phyloP scores from a whole-genome alignment of 2,329 filamentous ascomycete genomes.

The Dichotomopilus funicola region DNA sequence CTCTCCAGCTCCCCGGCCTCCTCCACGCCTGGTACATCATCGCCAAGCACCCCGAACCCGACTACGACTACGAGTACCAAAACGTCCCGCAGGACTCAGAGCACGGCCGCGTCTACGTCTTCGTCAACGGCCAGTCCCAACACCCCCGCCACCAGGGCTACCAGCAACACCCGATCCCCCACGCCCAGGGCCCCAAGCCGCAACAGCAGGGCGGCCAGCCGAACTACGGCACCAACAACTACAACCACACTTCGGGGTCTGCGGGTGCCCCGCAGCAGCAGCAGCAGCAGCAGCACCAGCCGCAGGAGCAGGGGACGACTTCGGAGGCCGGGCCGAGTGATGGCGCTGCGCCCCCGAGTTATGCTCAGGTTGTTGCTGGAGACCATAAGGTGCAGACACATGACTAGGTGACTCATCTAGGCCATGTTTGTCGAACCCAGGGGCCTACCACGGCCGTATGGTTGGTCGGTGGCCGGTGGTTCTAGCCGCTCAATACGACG shows the following conservation, averaged over 20 bases:
- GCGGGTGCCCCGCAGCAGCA: background rate
- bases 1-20: slow-evolving; percentile 66
- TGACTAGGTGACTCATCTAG: slow-evolving; percentile 46
- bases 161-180: slow-evolving; percentile 25
- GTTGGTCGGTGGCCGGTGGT: no score
- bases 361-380: slow-evolving; percentile 81
- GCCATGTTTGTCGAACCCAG: background rate
- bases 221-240: slow-evolving; percentile 42
- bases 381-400: slow-evolving; percentile 83
- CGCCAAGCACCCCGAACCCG: slow-evolving; percentile 72
- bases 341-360: slow-evolving; percentile 59
- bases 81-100: slow-evolving; percentile 49
- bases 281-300: slow-evolving; percentile 9
- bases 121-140: slow-evolving; percentile 46
- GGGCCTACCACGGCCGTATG: no score
- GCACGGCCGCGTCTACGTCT: slow-evolving; percentile 65
- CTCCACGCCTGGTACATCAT: slow-evolving; percentile 99
- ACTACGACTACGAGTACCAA: slow-evolving; percentile 61
- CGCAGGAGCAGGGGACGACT: slow-evolving; percentile 20
- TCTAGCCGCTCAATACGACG: no score
- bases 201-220: slow-evolving; percentile 27
- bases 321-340: slow-evolving; percentile 28
- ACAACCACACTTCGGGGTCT: slow-evolving; percentile 13
- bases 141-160: slow-evolving; percentile 4
- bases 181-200: slow-evolving; percentile 28